phyloP scores from a whole-genome alignment of 2,329 filamentous ascomycete genomes.

The Diaporthe vaccinii region DNA sequence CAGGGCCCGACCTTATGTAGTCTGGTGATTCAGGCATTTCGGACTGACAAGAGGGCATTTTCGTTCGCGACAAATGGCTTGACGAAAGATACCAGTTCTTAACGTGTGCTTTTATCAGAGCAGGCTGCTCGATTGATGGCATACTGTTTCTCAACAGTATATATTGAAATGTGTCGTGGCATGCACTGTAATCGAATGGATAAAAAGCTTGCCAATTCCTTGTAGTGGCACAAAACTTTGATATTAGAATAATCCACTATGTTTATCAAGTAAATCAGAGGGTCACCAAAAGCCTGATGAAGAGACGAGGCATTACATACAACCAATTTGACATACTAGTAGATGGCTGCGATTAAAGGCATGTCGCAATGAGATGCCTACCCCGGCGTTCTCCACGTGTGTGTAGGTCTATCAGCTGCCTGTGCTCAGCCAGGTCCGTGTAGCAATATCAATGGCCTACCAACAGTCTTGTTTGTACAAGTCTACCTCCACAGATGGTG shows the following conservation, averaged over 20 bases:
- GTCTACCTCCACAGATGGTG: not conserved
- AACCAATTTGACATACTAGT: not conserved
- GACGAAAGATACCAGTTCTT: no score
- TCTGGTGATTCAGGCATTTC: no score
- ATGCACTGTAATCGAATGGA: not conserved
- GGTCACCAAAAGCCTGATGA: not conserved
- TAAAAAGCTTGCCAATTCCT: not conserved
- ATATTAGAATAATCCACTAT: not conserved
- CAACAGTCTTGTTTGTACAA: not conserved
- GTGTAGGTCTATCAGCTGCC: not conserved
- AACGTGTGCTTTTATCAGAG: no score
- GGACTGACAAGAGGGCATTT: no score
- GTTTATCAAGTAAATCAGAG: not conserved
- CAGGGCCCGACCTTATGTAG: no score
- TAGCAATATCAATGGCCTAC: not conserved
- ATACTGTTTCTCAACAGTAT: no score
- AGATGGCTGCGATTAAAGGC: no score
- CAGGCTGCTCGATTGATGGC: no score
- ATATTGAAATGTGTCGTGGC: not conserved
- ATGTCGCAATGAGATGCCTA: not conserved
- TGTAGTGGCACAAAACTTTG: not conserved
- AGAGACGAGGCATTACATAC: not conserved
- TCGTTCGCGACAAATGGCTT: no score
- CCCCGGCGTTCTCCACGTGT: not conserved
- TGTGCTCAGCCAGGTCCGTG: not conserved